phyloP scores from a whole-genome alignment of 2,329 filamentous ascomycete genomes.

The Sporothrix phasma region DNA sequence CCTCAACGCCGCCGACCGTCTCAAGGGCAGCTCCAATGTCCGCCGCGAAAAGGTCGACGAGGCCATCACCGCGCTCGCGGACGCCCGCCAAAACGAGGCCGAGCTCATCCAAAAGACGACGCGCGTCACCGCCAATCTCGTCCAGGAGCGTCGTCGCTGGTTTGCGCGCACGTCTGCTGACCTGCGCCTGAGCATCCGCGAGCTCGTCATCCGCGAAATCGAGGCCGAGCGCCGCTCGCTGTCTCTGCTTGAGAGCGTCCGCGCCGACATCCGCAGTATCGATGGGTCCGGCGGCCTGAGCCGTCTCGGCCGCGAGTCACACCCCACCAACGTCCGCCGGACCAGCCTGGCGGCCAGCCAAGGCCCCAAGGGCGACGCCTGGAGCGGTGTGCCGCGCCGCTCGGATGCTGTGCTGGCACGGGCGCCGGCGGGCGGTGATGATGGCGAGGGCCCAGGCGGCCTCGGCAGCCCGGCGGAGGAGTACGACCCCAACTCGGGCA shows the following conservation, averaged over 20 bases:
- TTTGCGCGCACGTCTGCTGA: slow-evolving; percentile 80
- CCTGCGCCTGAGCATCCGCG: slow-evolving; percentile 70
- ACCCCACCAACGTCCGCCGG: slow-evolving; percentile 59
- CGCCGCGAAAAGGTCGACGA: slow-evolving; percentile 95
- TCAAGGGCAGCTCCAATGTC: slow-evolving; percentile 79
- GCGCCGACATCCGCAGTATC: slow-evolving; percentile 86
- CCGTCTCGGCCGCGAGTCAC: slow-evolving; percentile 77
- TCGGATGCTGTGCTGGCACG: slow-evolving; percentile 57
- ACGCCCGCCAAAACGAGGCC: slow-evolving; percentile 71
- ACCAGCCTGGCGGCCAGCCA: slow-evolving; percentile 76
- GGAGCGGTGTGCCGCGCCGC: slow-evolving; percentile 84
- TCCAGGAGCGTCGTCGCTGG: slow-evolving; percentile 85
- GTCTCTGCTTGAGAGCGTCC: slow-evolving; percentile 83
- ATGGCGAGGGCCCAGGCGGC: slow-evolving; percentile 19
- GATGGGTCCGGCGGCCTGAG: slow-evolving; percentile 84
- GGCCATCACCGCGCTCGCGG: slow-evolving; percentile 82
- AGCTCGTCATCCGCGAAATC: slow-evolving; percentile 90
- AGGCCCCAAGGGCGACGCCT: slow-evolving; percentile 94
- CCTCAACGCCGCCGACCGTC: slow-evolving; percentile 73
- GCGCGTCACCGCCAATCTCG: slow-evolving; percentile 77
- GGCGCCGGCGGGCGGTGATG: slow-evolving; percentile 31
- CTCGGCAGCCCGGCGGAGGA: slow-evolving; percentile 30
- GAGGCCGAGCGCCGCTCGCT: slow-evolving; percentile 88
- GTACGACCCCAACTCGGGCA: slow-evolving; percentile 28
- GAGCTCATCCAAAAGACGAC: slow-evolving; percentile 79